Evolutionary conservation across 768 basidiomycete genomes (phyloP), one percentile per base, ranked within the genome.

Genomic region (Paxillus involutus): DNA sequence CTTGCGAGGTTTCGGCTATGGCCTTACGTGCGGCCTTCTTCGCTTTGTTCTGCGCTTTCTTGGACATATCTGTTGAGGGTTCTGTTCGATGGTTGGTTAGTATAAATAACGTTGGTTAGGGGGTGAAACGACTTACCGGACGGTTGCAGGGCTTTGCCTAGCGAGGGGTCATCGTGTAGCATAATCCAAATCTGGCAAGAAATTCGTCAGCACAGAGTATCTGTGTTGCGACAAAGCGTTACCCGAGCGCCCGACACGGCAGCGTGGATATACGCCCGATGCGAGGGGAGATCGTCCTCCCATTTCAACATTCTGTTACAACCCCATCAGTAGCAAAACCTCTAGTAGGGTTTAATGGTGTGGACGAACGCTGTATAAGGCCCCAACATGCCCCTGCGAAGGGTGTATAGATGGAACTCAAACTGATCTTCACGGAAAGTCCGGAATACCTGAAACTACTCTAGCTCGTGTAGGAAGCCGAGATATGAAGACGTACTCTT

Each of bases 351-450:
- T 50, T 51, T 44, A 21, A 17, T 42, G 43, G 57, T 21, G 32
- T 46, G 32, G 11, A 75, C 89, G 56, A 61, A 98, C 96, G 85
- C 83, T 49, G 90, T 56, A 67, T 98, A 98, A 12, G 92, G 83
- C 49, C 86, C 88, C 33, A 98, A 73, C 8, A 90, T 96, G 63
- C 86, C 90, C 62, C 91, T 94, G 49, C 97, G 86, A 60, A 98
- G 60, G 59, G 91, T 91, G 70, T 98, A 99, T 7, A 89, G 85
- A 68, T 99, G 97, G 79, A 99, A 99, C 70, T 99, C 97, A 62
- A 89, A 98, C 71, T 98, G 94, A 64, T 97, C 95, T 60, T 98
- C 94, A 59, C 97, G 93, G 59, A 90, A 82, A 49, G 89, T 89
- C 49, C 87, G 80, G 68, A 96, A 98, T 14, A 86, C 73, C 91